Evolutionary conservation across 1,284 basidiomycete species (phyloP).

Genomic region (Cryptococcus sp.): DNA sequence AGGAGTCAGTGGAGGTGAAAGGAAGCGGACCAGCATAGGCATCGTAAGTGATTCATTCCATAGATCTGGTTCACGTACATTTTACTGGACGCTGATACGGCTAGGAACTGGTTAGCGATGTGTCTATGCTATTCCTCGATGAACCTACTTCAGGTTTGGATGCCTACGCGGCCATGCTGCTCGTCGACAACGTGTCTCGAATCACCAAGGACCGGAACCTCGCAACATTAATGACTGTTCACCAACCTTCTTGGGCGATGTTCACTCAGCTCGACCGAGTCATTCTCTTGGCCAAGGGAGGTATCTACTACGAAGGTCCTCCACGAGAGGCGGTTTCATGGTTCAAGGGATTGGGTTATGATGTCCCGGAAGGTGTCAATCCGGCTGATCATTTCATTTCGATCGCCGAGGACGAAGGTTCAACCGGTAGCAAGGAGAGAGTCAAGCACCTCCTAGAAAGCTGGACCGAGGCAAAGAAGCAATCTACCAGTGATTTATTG

Average conservation of each 20-base stretch:
- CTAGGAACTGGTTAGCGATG: not conserved
- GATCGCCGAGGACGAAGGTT: constrained; percentile 9
- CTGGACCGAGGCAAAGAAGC: not conserved
- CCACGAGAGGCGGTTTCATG: constrained; percentile 9
- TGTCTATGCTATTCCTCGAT: constrained; percentile 51
- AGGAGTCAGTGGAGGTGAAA: constrained; percentile 12
- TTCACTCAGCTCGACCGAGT: constrained; percentile 51
- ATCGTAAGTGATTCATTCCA: constrained; percentile 1
- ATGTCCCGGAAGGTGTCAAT: constrained; percentile 13
- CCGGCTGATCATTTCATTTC: constrained; percentile 13
- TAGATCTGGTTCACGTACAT: not conserved
- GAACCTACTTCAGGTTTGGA: constrained; percentile 53
- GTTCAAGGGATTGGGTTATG: constrained; percentile 8
- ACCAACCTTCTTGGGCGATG: constrained; percentile 34
- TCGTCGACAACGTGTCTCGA: constrained; percentile 53
- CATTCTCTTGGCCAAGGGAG: constrained; percentile 49
- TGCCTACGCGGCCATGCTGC: constrained; percentile 54
- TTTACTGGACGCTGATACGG: not conserved
- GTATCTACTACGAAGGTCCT: constrained; percentile 18
- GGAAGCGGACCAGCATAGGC: constrained; percentile 10
- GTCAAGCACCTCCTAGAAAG: not conserved
- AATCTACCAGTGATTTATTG: not conserved
- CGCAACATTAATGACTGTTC: constrained; percentile 38
- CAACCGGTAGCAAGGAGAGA: not conserved
- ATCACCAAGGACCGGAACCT: constrained; percentile 77